Percentiles rank a stretch among this genome's conserved stretches.
phyloP scores from a whole-genome alignment of 345 rosid genomes.

The Eucalyptus erythrocorys region DNA sequence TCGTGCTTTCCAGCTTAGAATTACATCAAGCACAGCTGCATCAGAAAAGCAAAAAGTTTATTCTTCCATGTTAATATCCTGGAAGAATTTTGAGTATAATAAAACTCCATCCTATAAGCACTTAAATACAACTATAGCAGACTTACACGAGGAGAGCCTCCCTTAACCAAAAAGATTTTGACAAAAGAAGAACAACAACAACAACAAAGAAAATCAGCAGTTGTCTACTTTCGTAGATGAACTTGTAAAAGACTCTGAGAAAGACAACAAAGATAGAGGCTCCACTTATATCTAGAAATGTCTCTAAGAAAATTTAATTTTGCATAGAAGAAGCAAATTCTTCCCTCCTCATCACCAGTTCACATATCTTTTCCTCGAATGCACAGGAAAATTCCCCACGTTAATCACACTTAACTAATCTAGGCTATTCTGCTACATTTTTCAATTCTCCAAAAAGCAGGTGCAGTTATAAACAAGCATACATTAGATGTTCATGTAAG shows the following conservation, averaged over 20 bases:
- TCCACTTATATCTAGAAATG: not conserved
- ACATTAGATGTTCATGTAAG: not conserved
- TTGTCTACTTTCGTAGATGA: not conserved
- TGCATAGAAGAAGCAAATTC: not conserved
- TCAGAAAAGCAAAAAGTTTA: not conserved
- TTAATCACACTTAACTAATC: not conserved
- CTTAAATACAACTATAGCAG: not conserved
- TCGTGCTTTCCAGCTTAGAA: constrained; percentile 86
- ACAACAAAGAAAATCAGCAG: not conserved
- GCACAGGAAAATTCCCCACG: not conserved
- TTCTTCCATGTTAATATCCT: not conserved
- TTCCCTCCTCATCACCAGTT: not conserved
- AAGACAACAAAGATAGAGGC: not conserved
- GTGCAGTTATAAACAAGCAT: not conserved
- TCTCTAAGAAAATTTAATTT: not conserved
- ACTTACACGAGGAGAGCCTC: not conserved
- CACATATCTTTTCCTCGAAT: not conserved
- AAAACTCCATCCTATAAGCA: not conserved
- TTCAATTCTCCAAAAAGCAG: not conserved
- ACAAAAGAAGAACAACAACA: not conserved
- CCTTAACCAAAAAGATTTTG: not conserved
- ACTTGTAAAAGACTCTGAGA: not conserved
- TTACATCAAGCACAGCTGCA: constrained; percentile 94
- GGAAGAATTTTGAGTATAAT: not conserved
- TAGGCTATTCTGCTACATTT: not conserved